A percentile compares a stretch with the other conserved stretches of the same genome.
Conservation (phyloP, 768 basidiomycete genomes). For the Boletellus ananiceps region DNA sequence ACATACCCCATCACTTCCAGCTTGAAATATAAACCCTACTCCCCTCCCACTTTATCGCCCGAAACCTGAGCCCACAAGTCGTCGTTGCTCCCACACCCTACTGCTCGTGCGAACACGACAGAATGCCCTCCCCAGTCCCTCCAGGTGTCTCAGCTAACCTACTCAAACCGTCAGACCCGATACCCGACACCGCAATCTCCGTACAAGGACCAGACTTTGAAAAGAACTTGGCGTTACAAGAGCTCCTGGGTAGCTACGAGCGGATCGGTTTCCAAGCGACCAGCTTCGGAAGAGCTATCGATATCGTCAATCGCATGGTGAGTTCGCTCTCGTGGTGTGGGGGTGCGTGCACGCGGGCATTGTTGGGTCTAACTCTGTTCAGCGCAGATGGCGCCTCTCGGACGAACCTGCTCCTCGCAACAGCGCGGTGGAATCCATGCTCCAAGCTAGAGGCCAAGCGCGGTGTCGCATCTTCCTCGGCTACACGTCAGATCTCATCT, state of each 20-base stretch:
- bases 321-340: conserved; percentile 1
- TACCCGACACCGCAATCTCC: conserved; percentile 58
- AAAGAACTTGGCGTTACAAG: conserved; percentile 54
- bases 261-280: conserved; percentile 99
- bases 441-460: conserved; percentile 59
- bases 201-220: conserved; percentile 90
- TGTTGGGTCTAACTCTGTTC: background rate
- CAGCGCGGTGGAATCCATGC: conserved; percentile 63
- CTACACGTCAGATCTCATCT: conserved; percentile 98
- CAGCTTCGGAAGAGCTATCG: conserved; percentile 81
- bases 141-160: conserved; percentile 67
- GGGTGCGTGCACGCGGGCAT: too few relatives aligned
- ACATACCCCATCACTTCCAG: too few relatives aligned
- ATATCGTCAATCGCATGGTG: conserved; percentile 93
- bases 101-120: background rate
- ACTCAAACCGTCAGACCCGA: conserved; percentile 67
- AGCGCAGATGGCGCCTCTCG: conserved; percentile 88
- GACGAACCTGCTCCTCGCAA: conserved; percentile 72
- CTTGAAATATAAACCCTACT: too few relatives aligned
- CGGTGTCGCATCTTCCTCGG: conserved; percentile 91
- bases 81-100: too few relatives aligned
- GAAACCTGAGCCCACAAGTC: too few relatives aligned
- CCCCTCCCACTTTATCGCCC: too few relatives aligned
- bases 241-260: conserved; percentile 75
- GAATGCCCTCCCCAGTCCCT: conserved; percentile 41